These are phyloP conservation scores for Halophytophthora polymorphica DNA, from an alignment of 352 stramenopile genomes.

Conservation along the genomic window DNA sequence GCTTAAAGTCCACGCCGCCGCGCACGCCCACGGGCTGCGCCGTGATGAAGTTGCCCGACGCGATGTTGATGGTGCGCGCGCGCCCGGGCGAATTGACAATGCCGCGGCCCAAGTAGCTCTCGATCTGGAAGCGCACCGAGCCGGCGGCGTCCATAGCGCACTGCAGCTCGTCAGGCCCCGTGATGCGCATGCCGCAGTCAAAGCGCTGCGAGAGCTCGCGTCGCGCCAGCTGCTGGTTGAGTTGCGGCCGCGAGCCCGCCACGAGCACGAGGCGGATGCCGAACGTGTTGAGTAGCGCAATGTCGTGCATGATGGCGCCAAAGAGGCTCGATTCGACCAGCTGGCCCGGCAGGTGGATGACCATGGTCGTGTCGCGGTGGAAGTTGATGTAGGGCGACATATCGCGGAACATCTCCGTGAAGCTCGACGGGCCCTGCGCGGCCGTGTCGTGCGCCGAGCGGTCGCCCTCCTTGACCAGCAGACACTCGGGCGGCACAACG, in stretches of 20 bases:
- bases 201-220: slow-evolving; percentile 70
- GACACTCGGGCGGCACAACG: slow-evolving; percentile 71
- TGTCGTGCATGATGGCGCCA: slow-evolving; percentile 93
- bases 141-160: slow-evolving; percentile 95
- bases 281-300: slow-evolving; percentile 94
- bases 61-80: slow-evolving; percentile 86
- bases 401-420: slow-evolving; percentile 92
- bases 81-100: slow-evolving; percentile 83
- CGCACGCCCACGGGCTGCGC: slow-evolving; percentile 88
- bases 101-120: slow-evolving; percentile 78
- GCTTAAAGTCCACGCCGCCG: slow-evolving; percentile 86
- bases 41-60: slow-evolving; percentile 97
- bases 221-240: slow-evolving; percentile 88
- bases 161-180: slow-evolving; percentile 87
- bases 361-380: slow-evolving; percentile 93
- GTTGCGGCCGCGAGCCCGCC: slow-evolving; percentile 93
- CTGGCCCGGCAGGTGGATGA: slow-evolving; percentile 95
- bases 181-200: slow-evolving; percentile 88
- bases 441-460: slow-evolving; percentile 5
- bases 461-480: slow-evolving; percentile 49
- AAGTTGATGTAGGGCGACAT: slow-evolving; percentile 98
- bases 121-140: slow-evolving; percentile 87
- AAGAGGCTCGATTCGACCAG: slow-evolving; percentile 92
- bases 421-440: slow-evolving; percentile 49
- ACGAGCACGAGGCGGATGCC: slow-evolving; percentile 94